Conservation (phyloP, 768 basidiomycete species). For the Termitomyces sp. region DNA sequence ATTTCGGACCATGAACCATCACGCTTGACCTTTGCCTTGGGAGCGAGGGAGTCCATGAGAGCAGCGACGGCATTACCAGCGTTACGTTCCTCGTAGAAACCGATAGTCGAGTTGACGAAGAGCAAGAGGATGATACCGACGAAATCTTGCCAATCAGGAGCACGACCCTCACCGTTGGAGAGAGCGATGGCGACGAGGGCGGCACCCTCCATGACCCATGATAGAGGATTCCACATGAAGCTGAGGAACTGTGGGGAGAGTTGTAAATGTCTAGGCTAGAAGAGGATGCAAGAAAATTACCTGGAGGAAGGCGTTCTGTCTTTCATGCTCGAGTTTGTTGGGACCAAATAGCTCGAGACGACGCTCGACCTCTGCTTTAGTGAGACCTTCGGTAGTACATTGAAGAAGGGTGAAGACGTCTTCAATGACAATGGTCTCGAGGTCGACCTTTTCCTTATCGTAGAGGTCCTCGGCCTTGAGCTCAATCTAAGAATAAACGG, state of each 20-base stretch:
- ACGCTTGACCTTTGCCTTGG: conserved; percentile 94
- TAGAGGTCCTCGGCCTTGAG: conserved; percentile 91
- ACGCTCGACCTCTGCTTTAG: conserved; percentile 64
- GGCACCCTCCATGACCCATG: conserved; percentile 99
- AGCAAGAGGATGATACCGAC: conserved; percentile 90
- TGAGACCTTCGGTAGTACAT: conserved; percentile 79
- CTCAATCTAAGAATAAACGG: conserved; percentile 49
- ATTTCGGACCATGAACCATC: conserved; percentile 83
- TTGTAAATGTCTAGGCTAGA: not conserved
- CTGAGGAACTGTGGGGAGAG: conserved; percentile 59
- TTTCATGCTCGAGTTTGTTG: conserved; percentile 89
- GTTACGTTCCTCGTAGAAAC: conserved; percentile 97
- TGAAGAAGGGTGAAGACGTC: conserved; percentile 97
- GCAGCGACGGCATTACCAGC: conserved; percentile 99
- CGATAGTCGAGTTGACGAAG: conserved; percentile 92
- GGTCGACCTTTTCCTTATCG: conserved; percentile 98
- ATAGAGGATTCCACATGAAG: conserved; percentile 99
- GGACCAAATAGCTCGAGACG: conserved; percentile 94
- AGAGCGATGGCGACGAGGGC: conserved; percentile 92
- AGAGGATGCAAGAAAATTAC: conserved; percentile 25
- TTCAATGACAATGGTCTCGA: conserved; percentile 94
- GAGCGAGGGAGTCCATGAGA: conserved; percentile 98
- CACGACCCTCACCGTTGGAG: conserved; percentile 81
- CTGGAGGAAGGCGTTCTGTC: conserved; percentile 89
- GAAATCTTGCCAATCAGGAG: conserved; percentile 98